Percentiles rank a stretch among this genome's conserved stretches.
phyloP scores from a whole-genome alignment of 179 eudicot species.

The Carnegiea gigantea region DNA sequence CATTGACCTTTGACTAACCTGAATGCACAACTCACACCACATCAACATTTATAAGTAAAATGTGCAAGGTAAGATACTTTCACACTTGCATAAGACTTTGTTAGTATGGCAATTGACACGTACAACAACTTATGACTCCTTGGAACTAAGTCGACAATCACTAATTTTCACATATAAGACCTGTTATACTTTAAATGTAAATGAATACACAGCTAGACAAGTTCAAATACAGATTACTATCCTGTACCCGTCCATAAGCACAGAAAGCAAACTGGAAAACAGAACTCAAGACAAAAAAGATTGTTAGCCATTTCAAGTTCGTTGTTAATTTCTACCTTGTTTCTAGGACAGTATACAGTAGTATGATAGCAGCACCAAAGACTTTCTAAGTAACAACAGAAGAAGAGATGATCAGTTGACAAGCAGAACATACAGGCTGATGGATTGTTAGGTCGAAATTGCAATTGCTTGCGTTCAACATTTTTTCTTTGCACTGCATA shows the following conservation, averaged over 20 bases:
- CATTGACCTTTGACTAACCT: too few relatives aligned
- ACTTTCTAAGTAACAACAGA: not conserved
- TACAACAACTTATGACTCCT: not conserved
- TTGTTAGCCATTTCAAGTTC: not conserved
- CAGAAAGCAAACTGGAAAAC: not conserved
- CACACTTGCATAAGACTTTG: not conserved
- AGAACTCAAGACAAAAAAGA: not conserved
- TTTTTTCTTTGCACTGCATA: constrained; percentile 41
- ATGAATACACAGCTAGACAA: not conserved
- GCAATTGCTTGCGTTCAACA: constrained; percentile 33
- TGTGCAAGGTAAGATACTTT: too few relatives aligned
- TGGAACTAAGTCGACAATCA: not conserved
- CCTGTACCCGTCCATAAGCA: not conserved
- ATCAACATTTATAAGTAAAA: too few relatives aligned
- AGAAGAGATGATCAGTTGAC: not conserved
- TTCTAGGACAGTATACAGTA: not conserved
- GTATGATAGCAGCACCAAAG: not conserved
- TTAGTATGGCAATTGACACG: not conserved
- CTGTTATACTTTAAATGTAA: not conserved
- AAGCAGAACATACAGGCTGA: constrained; percentile 36
- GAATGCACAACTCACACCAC: too few relatives aligned
- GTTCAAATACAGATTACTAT: not conserved
- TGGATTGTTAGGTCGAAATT: constrained; percentile 34
- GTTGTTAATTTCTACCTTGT: not conserved
- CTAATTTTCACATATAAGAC: not conserved